Evolutionary conservation across 352 stramenopile genomes (phyloP).

Genomic region (Phytophthora parvispora): DNA sequence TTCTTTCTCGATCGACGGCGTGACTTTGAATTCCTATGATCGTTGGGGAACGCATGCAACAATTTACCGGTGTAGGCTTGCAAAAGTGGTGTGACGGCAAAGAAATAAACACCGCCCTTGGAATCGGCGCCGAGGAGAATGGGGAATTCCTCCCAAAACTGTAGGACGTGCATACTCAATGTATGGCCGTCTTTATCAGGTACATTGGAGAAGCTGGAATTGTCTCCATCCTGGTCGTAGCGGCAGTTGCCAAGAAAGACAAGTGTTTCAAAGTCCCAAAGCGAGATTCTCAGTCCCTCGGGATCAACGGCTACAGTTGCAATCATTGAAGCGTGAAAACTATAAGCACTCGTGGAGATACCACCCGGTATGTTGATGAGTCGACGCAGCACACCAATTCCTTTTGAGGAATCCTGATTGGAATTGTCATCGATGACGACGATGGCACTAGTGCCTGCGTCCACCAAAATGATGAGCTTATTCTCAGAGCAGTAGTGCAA

Average conservation of each 20-base stretch:
- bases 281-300: conserved; percentile 43
- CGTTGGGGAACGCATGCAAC: conserved; percentile 69
- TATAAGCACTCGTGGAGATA: conserved; percentile 68
- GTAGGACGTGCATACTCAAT: conserved; percentile 49
- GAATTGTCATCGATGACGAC: conserved; percentile 76
- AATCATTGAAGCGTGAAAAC: conserved; percentile 73
- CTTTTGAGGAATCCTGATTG: conserved; percentile 55
- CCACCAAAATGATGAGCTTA: conserved; percentile 70
- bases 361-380: conserved; percentile 69
- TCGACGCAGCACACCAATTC: conserved; percentile 60
- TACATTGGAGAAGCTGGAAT: conserved; percentile 1
- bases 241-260: conserved; percentile 50
- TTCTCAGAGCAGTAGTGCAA: conserved; percentile 84
- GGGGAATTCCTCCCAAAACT: conserved; percentile 82
- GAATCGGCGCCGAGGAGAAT: conserved; percentile 64
- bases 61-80: conserved; percentile 57
- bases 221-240: conserved; percentile 21
- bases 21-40: conserved; percentile 19
- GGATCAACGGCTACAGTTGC: conserved; percentile 58
- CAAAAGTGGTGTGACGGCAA: conserved; percentile 53
- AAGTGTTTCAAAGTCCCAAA: conserved; percentile 88
- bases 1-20: conserved; percentile 3
- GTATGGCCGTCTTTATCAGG: conserved; percentile 2
- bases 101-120: conserved; percentile 68
- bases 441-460: conserved; percentile 58